Evolutionary conservation across 2,329 filamentous ascomycete species (phyloP).

Genomic region (Neocatenulostroma microsporum): DNA sequence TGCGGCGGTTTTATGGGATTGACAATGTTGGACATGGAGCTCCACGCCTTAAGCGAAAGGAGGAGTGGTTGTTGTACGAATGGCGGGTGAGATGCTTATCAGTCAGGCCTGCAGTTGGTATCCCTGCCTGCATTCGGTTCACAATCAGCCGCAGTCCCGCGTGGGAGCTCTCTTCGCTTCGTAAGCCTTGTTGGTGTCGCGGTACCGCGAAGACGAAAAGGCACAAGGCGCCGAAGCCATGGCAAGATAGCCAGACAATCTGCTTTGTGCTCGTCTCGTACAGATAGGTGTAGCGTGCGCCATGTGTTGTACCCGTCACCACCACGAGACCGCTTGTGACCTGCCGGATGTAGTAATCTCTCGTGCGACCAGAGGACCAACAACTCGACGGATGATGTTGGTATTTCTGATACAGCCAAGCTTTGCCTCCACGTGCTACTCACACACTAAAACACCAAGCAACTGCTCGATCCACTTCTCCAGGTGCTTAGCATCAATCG

Average conservation of each 20-base stretch:
- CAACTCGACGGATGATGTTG: background rate
- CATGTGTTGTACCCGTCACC: background rate
- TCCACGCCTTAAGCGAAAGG: background rate
- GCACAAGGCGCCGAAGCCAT: background rate
- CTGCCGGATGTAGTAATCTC: background rate
- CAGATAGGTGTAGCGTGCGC: background rate
- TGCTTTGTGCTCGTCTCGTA: background rate
- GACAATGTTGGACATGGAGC: no score
- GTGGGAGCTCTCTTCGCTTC: no score
- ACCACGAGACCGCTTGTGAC: background rate
- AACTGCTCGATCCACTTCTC: background rate
- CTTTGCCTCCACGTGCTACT: conserved; percentile 2
- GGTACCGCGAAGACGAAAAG: background rate
- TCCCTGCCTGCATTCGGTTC: no score
- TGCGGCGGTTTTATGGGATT: background rate
- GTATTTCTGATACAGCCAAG: conserved; percentile 1
- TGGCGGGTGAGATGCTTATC: conserved; percentile 3
- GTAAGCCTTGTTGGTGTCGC: no score
- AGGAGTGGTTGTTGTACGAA: background rate
- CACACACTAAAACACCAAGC: conserved; percentile 1
- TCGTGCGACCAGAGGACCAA: background rate
- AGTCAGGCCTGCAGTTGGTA: no score
- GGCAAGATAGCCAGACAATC: background rate
- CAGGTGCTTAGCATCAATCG: conserved; percentile 4
- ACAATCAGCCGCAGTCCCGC: background rate